Base-by-base conservation (phyloP, 192 early-diverging fungal genomes). In the Entophlyctis luteolus region DNA sequence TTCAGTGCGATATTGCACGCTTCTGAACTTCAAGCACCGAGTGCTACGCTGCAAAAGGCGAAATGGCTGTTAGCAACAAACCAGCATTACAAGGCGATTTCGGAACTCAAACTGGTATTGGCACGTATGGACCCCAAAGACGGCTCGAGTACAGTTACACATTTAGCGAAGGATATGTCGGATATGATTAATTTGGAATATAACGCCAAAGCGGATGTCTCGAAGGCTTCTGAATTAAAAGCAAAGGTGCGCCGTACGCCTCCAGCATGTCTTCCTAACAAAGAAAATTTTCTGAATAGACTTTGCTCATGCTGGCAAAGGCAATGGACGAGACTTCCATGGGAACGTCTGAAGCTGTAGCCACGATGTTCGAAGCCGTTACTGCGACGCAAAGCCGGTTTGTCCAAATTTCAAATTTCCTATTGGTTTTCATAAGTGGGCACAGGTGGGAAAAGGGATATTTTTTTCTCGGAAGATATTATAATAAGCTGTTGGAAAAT, bases 391-490 rank as follows among this genome's bases (percentile, higher is more conserved):
- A 77, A 66, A 33, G 67, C 72, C 45, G 65, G 63, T 47, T 63
- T 8, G 38, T 55, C 38, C 10, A n/a, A n/a, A n/a, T n/a, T n/a
- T n/a, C n/a, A n/a, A n/a, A n/a, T n/a, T n/a, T n/a, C n/a, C n/a
- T n/a, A n/a, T n/a, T n/a, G n/a, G n/a, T n/a, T n/a, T n/a, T n/a
- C n/a, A n/a, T n/a, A n/a, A n/a, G n/a, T n/a, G n/a, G n/a, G n/a
- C 55, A 72, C 32, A 72, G 77, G 1, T 90, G 86, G 87, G 89
- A 92, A 48, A 90, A 92, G 77, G 78, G 79, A 0, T 75, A 75
- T 36, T 90, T 82, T 50, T 70, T 67, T 35, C 67, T 85, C 3
- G 89, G 88, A 5, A 73, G 86, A 6, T 90, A 86, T 66, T 89
- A 79, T 53, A 72, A 86, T 59, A 82, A 81, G 37, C 29, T 86